Base-by-base conservation (phyloP, 306 rosid species). In the Prunus dulcis region DNA sequence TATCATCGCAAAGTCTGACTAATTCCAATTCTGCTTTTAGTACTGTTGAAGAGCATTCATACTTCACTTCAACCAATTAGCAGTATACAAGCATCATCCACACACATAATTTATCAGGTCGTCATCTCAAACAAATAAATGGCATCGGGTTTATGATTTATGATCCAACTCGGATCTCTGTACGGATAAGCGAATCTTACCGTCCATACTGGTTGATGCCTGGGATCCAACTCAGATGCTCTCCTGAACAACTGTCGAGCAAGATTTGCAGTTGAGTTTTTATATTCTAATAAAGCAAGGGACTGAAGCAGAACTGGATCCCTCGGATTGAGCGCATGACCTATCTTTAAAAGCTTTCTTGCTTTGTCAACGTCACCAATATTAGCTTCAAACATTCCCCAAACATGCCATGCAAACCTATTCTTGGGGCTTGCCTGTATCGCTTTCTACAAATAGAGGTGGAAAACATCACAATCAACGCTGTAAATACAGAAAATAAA, bases 121-220 rank as follows among this genome's bases (percentile, higher is more conserved):
- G 17, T 3, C 45, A n/a, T 49, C 15, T 2, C 43, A 66, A 55
- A 66, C 64, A 67, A 15, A 55, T 72, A 13, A 25, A 27, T 4
- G 38, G 61, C 30, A 71, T 13, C 25, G 52, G 30, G 52, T 52
- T 51, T 58, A 30, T 27, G 23, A 18, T 20, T 27, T 23, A 32
- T 15, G 3, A 52, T 30, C 23, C 22, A 12, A 41, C 41, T 14
- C 2, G 45, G 43, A 41, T 56, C 18, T 65, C 58, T 50, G 27
- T 18, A 28, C 41, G 27, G 66, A 47, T 4, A 34, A 14, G 69
- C 64, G 55, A 15, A 55, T 47, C 98, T 87, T 88, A 92, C 98
- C 82, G 87, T 89, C 98, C 98, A 94, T 64, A 94, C 97, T 78
- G 98, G 97, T 82, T 90, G 98, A 80, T 94, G 98, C 76, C 85